phyloP scores from a whole-genome alignment of 1,284 basidiomycete genomes.

The Puccinia brachypodii region DNA sequence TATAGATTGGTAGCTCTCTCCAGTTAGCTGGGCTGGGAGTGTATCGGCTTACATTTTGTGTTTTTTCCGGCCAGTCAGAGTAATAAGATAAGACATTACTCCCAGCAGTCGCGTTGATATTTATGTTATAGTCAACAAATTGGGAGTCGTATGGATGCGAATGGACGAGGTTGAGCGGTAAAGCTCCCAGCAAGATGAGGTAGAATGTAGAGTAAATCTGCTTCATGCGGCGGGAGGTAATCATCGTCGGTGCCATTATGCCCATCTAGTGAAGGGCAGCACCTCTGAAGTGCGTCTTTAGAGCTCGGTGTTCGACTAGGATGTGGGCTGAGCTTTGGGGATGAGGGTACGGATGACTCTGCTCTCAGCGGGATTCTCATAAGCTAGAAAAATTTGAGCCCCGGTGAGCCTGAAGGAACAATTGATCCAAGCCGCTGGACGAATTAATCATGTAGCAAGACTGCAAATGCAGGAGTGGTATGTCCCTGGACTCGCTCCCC shows the following conservation, averaged over 20 bases:
- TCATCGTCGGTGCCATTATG: not conserved
- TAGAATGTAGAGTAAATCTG: not conserved
- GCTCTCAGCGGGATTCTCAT: not conserved
- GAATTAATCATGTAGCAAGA: too few species aligned
- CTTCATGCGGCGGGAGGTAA: not conserved
- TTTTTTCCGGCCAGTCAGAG: slow-evolving; percentile 61
- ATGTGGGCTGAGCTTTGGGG: not conserved
- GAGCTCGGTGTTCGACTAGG: not conserved
- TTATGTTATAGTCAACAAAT: slow-evolving; percentile 77
- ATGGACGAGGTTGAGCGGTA: slow-evolving; percentile 8
- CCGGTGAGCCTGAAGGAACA: not conserved
- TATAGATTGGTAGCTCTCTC: slow-evolving; percentile 79
- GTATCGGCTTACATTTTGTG: slow-evolving; percentile 65
- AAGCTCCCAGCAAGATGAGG: not conserved
- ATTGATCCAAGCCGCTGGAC: too few species aligned
- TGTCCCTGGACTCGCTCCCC: too few species aligned
- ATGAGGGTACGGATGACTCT: not conserved
- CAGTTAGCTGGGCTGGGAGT: slow-evolving; percentile 77
- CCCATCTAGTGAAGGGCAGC: not conserved
- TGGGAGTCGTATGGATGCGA: slow-evolving; percentile 65
- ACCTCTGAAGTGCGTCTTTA: not conserved
- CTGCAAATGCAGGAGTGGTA: too few species aligned
- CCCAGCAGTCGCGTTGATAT: slow-evolving; percentile 73
- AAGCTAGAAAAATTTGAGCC: not conserved
- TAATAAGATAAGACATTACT: slow-evolving; percentile 68